Percentiles rank a stretch among this genome's conserved stretches.
These are phyloP conservation scores for Arctium lappa DNA, from an alignment of 129 eudicot species.

Conservation along the genomic window DNA sequence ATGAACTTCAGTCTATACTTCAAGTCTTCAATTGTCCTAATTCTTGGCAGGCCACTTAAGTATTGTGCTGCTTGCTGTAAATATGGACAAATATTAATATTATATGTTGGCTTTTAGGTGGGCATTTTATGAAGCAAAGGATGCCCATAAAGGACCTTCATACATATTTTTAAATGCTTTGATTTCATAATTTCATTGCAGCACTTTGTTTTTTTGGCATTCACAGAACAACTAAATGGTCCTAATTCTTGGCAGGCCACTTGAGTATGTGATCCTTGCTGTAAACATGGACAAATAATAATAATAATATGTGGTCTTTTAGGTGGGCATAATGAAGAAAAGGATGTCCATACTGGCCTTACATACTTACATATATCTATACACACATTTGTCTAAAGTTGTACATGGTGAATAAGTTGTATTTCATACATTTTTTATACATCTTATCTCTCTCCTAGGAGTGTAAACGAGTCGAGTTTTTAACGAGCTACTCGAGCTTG, in stretches of 20 bases:
- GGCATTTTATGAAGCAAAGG: constrained; percentile 28
- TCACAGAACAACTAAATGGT: not conserved
- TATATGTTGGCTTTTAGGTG: constrained; percentile 44
- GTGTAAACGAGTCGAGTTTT: no score
- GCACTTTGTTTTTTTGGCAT: not conserved
- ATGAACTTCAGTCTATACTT: not conserved
- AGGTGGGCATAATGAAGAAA: not conserved
- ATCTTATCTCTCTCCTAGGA: no score
- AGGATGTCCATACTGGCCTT: not conserved
- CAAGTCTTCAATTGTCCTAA: constrained; percentile 21
- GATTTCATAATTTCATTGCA: not conserved
- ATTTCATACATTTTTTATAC: no score
- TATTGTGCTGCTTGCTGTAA: constrained; percentile 22
- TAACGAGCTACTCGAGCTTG: no score
- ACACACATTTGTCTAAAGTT: no score
- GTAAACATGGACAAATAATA: constrained; percentile 41
- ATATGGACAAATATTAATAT: constrained; percentile 10
- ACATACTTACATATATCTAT: not conserved
- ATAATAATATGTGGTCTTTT: constrained; percentile 4
- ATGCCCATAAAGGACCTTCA: constrained; percentile 35
- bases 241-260: not conserved
- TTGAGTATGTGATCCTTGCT: constrained; percentile 39
- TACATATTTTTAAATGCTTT: constrained; percentile 5
- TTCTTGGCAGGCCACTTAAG: constrained; percentile 44
- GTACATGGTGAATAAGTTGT: no score